Evolutionary conservation across 768 basidiomycete species (phyloP).

Genomic region (Butyriboletus loyo): DNA sequence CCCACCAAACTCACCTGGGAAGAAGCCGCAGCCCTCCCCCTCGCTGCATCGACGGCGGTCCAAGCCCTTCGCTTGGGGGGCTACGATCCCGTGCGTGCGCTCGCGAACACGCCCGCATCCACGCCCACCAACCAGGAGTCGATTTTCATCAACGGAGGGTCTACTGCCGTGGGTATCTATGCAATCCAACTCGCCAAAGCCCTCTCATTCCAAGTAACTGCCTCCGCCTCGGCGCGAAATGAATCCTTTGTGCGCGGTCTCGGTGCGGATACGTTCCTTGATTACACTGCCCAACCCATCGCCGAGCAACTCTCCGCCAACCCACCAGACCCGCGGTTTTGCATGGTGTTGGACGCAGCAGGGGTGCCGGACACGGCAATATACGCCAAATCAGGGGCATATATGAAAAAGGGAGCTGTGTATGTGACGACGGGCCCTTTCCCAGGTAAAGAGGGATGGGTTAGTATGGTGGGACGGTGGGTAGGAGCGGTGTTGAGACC

Average conservation of each 20-base stretch:
- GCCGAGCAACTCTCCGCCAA: slow-evolving; percentile 42
- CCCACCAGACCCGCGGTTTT: slow-evolving; percentile 49
- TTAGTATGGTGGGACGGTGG: slow-evolving; percentile 1
- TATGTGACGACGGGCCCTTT: slow-evolving; percentile 55
- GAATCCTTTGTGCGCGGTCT: slow-evolving; percentile 51
- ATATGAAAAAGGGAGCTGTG: slow-evolving; percentile 48
- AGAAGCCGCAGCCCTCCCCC: slow-evolving; percentile 58
- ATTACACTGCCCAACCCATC: slow-evolving; percentile 56
- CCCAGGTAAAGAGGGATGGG: slow-evolving; percentile 29
- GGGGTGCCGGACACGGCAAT: slow-evolving; percentile 48
- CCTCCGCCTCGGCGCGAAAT: slow-evolving; percentile 60
- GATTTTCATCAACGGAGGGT: slow-evolving; percentile 70
- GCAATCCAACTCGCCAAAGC: slow-evolving; percentile 75
- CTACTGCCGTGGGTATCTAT: slow-evolving; percentile 62
- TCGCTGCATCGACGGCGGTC: slow-evolving; percentile 60
- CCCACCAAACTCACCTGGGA: slow-evolving; percentile 50
- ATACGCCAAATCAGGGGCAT: slow-evolving; percentile 49
- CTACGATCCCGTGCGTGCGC: slow-evolving; percentile 40
- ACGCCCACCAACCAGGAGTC: slow-evolving; percentile 36
- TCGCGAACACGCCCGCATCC: slow-evolving; percentile 2
- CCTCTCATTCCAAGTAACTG: slow-evolving; percentile 53
- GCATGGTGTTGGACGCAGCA: slow-evolving; percentile 59
- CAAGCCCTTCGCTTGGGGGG: slow-evolving; percentile 48
- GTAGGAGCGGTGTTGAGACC: slow-evolving; percentile 31
- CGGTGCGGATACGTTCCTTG: slow-evolving; percentile 70